phyloP scores from a whole-genome alignment of 2,329 filamentous ascomycete genomes.

The Phoma sp. region DNA sequence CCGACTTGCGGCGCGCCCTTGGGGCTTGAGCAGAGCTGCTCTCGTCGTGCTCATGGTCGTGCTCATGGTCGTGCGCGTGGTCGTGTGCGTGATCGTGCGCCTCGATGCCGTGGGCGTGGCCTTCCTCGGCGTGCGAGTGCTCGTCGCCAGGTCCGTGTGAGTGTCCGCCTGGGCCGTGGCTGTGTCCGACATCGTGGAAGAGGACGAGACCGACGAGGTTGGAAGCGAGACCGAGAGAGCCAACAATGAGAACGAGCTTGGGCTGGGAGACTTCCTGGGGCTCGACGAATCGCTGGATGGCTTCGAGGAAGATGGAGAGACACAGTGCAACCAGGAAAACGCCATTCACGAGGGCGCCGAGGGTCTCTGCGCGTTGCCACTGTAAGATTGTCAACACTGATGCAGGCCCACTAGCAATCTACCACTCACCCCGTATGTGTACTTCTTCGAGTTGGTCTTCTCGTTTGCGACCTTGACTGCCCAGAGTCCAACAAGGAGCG shows the following conservation, averaged over 20 bases:
- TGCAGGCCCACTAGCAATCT: neutral
- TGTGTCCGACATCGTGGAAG: slow-evolving; percentile 91
- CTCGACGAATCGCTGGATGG: slow-evolving; percentile 88
- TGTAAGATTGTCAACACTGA: slow-evolving; percentile 47
- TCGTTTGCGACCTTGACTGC: slow-evolving; percentile 88
- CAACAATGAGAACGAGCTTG: slow-evolving; percentile 86
- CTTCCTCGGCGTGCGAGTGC: slow-evolving; percentile 57
- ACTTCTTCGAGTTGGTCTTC: slow-evolving; percentile 81
- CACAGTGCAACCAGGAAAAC: slow-evolving; percentile 97
- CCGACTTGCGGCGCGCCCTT: slow-evolving; percentile 30
- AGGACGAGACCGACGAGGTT: slow-evolving; percentile 90
- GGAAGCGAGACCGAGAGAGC: slow-evolving; percentile 81
- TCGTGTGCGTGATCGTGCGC: slow-evolving; percentile 48
- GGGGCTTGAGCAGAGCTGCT: slow-evolving; percentile 32
- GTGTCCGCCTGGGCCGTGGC: slow-evolving; percentile 67
- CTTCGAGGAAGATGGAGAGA: slow-evolving; percentile 94
- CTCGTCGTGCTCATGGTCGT: slow-evolving; percentile 58
- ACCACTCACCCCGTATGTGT: slow-evolving; percentile 84
- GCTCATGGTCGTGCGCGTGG: slow-evolving; percentile 44
- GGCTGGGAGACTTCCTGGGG: slow-evolving; percentile 87
- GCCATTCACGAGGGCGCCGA: slow-evolving; percentile 95
- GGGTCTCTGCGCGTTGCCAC: slow-evolving; percentile 97
- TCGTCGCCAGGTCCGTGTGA: slow-evolving; percentile 55
- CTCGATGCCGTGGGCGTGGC: slow-evolving; percentile 57
- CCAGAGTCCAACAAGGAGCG: slow-evolving; percentile 90